A percentile compares a stretch with the other conserved stretches of the same genome.
phyloP scores from a whole-genome alignment of 1,284 basidiomycete genomes.

The Paramarasmius palmivorus region DNA sequence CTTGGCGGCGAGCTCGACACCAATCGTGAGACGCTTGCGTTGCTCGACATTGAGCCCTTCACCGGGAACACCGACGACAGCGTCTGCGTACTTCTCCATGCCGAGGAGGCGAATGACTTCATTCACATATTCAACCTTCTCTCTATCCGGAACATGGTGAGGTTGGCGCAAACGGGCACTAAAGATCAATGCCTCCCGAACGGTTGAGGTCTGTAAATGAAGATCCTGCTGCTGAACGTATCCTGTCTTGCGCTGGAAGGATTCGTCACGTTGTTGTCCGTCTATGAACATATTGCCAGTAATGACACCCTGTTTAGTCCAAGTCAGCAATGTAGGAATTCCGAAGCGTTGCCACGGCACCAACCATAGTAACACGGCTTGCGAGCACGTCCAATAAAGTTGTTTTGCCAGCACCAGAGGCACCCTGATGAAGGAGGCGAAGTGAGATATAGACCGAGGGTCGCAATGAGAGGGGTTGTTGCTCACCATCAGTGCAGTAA shows the following conservation, averaged over 20 bases:
- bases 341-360: no score
- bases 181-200: slow-evolving; percentile 72
- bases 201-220: slow-evolving; percentile 52
- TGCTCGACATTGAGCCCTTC: slow-evolving; percentile 51
- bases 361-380: slow-evolving; percentile 51
- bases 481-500: slow-evolving; percentile 44
- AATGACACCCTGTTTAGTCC: slow-evolving; percentile 64
- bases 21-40: slow-evolving; percentile 60
- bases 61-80: slow-evolving; percentile 65
- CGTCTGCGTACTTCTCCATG: slow-evolving; percentile 62
- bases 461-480: background rate
- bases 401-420: slow-evolving; percentile 63
- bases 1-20: slow-evolving; percentile 30
- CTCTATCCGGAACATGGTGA: slow-evolving; percentile 46
- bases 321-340: no score
- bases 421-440: slow-evolving; percentile 29
- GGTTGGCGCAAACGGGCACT: slow-evolving; percentile 69
- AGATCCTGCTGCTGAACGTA: slow-evolving; percentile 68
- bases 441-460: background rate
- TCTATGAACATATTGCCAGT: slow-evolving; percentile 66
- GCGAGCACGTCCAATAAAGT: slow-evolving; percentile 69
- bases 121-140: slow-evolving; percentile 72
- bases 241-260: slow-evolving; percentile 62
- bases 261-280: slow-evolving; percentile 54
- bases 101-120: slow-evolving; percentile 69